Conservation (phyloP, 2,329 filamentous ascomycete species). For the Penicillium griseofulvum region DNA sequence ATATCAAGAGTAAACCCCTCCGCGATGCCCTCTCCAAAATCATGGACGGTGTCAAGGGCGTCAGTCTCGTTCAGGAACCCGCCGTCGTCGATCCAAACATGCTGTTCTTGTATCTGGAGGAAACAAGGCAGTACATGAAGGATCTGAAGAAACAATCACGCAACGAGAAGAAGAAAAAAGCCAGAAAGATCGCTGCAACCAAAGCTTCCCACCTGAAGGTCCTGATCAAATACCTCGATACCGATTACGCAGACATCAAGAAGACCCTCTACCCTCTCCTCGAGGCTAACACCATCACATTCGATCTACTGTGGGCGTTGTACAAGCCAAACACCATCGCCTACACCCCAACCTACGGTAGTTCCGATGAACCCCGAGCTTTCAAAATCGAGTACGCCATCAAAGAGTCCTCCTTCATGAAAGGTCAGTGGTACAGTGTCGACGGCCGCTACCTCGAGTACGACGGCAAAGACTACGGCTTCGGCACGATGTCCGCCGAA, state of each 20-base stretch:
- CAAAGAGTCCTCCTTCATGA: slow-evolving; percentile 66
- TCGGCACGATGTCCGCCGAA: slow-evolving; percentile 67
- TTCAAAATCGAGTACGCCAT: slow-evolving; percentile 78
- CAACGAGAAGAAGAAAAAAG: slow-evolving; percentile 52
- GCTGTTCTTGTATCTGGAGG: slow-evolving; percentile 73
- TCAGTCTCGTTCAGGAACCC: slow-evolving; percentile 76
- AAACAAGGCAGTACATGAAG: slow-evolving; percentile 64
- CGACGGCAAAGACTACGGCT: slow-evolving; percentile 81
- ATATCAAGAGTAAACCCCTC: slow-evolving; percentile 80
- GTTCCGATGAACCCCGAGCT: slow-evolving; percentile 70
- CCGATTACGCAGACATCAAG: slow-evolving; percentile 75
- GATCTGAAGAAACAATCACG: slow-evolving; percentile 64
- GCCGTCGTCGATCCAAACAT: slow-evolving; percentile 71
- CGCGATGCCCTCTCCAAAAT: slow-evolving; percentile 68
- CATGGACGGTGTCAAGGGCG: slow-evolving; percentile 72
- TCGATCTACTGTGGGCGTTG: slow-evolving; percentile 82
- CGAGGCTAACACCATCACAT: slow-evolving; percentile 79
- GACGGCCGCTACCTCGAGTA: slow-evolving; percentile 78
- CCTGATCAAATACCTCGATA: slow-evolving; percentile 72
- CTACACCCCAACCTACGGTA: slow-evolving; percentile 74
- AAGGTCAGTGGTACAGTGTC: slow-evolving; percentile 72
- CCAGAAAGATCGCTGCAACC: slow-evolving; percentile 34
- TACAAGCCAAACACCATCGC: slow-evolving; percentile 84
- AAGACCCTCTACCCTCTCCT: slow-evolving; percentile 79
- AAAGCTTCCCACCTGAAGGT: slow-evolving; percentile 60